Evolutionary conservation across 805 yeast genomes (phyloP).

Genomic region (Monosporozyma servazzii): DNA sequence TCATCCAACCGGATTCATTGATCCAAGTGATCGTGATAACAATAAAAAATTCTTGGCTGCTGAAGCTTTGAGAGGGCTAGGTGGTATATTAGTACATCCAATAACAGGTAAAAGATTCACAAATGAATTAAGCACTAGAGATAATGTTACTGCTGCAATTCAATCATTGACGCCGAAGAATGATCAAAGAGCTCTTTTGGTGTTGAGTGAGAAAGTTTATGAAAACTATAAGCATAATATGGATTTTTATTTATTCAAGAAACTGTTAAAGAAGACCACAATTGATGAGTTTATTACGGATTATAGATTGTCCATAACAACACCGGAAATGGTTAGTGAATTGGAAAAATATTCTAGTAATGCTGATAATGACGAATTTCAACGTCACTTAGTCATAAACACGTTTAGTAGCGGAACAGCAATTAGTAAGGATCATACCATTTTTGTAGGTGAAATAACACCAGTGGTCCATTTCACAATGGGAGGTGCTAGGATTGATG

Average conservation of each 20-base stretch:
- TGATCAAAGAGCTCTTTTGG: conserved; percentile 28
- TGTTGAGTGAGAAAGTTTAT: conserved; percentile 38
- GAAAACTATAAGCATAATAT: conserved; percentile 39
- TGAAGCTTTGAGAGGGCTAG: conserved; percentile 50
- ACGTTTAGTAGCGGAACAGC: conserved; percentile 23
- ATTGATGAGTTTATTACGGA: conserved; percentile 26
- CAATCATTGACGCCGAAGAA: conserved; percentile 23
- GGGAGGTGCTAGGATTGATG: conserved; percentile 56
- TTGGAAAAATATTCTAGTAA: conserved; percentile 17
- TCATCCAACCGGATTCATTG: conserved; percentile 56
- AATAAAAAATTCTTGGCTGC: conserved; percentile 53
- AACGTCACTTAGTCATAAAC: conserved; percentile 30
- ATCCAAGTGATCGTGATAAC: conserved; percentile 32
- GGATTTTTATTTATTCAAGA: conserved; percentile 40
- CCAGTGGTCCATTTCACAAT: conserved; percentile 60
- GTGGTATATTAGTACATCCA: conserved; percentile 44
- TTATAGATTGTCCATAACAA: conserved; percentile 13
- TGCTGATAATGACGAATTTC: conserved; percentile 27
- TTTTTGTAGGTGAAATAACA: conserved; percentile 45
- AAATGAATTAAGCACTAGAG: conserved; percentile 48
- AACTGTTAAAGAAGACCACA: conserved; percentile 27
- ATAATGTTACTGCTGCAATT: conserved; percentile 40
- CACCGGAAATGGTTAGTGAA: conserved; percentile 17
- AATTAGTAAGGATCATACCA: conserved; percentile 20
- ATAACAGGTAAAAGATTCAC: conserved; percentile 40